Conservation (phyloP, 2,329 filamentous ascomycete species). For the Fusarium heterosporum region DNA sequence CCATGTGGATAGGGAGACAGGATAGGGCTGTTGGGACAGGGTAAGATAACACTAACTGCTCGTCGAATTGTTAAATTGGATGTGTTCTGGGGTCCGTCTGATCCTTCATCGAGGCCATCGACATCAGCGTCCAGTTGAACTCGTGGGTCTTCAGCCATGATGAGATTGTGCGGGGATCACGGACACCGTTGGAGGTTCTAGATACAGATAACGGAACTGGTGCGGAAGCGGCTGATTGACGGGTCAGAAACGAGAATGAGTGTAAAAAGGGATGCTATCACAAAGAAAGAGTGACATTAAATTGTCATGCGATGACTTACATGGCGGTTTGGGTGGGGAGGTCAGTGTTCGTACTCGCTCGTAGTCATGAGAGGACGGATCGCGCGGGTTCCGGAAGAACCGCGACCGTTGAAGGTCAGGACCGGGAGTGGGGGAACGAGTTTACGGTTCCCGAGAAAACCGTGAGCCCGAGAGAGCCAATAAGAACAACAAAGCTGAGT, state of each 20-base stretch:
- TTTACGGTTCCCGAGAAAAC: conserved; percentile 31
- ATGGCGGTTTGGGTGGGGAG: background rate
- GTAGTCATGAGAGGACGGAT: conserved; percentile 11
- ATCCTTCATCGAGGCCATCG: conserved; percentile 41
- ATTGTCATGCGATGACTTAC: conserved; percentile 1
- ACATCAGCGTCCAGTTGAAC: conserved; percentile 26
- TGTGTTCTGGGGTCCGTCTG: conserved; percentile 39
- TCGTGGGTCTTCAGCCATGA: conserved; percentile 36
- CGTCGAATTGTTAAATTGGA: conserved; percentile 39
- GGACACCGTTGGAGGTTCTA: conserved; percentile 1
- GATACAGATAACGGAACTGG: background rate
- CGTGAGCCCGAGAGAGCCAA: conserved; percentile 36
- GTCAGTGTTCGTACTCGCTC: background rate
- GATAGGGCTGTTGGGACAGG: conserved; percentile 4
- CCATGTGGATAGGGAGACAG: background rate
- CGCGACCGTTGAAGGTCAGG: background rate
- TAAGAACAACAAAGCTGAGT: conserved; percentile 7
- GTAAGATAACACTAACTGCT: conserved; percentile 40
- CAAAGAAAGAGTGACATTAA: background rate
- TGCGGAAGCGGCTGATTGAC: background rate
- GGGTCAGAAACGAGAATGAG: background rate
- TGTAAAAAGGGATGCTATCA: background rate
- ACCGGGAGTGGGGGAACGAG: conserved; percentile 1
- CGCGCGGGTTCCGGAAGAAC: conserved; percentile 41
- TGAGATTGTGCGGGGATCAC: conserved; percentile 16